phyloP scores from a whole-genome alignment of 2,329 filamentous ascomycete genomes.

The Thelonectria blattea region DNA sequence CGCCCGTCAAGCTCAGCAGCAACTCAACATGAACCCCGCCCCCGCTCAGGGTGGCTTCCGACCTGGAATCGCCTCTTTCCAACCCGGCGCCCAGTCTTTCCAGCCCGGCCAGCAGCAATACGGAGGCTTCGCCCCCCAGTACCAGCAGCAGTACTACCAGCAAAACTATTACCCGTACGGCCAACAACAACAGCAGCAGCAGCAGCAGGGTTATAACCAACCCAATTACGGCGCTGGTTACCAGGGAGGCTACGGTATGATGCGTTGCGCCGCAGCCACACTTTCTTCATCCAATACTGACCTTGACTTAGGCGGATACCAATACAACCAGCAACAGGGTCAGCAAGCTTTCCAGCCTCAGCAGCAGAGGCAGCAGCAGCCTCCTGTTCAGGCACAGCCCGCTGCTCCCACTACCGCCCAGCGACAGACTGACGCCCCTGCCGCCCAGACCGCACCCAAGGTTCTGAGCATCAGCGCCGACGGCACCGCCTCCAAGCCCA shows the following conservation, averaged over 20 bases:
- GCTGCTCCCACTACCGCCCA: constrained; percentile 34
- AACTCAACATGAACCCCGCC: constrained; percentile 70
- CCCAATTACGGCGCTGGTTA: constrained; percentile 61
- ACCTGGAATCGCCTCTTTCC: constrained; percentile 68
- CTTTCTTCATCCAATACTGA: constrained; percentile 23
- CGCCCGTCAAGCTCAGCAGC: constrained; percentile 75
- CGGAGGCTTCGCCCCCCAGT: constrained; percentile 62
- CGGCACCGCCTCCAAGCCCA: constrained; percentile 60
- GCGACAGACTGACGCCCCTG: constrained; percentile 43
- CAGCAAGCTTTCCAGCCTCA: constrained; percentile 50
- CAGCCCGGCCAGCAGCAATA: constrained; percentile 73
- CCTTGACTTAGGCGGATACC: constrained; percentile 54
- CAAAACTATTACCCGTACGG: constrained; percentile 65
- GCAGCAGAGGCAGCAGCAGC: constrained; percentile 38
- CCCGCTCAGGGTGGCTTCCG: constrained; percentile 55
- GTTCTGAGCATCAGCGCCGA: constrained; percentile 72
- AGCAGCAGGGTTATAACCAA: constrained; percentile 53
- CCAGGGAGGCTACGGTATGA: constrained; percentile 52
- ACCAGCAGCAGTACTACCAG: constrained; percentile 57
- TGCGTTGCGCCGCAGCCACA: constrained; percentile 20
- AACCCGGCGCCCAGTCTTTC: constrained; percentile 73
- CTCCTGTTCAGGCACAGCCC: constrained; percentile 46
- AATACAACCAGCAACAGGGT: constrained; percentile 55
- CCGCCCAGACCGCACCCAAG: constrained; percentile 59
- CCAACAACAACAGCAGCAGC: constrained; percentile 41